Conservation (phyloP, 148 eudicot genomes). For the Rheum nobile region DNA sequence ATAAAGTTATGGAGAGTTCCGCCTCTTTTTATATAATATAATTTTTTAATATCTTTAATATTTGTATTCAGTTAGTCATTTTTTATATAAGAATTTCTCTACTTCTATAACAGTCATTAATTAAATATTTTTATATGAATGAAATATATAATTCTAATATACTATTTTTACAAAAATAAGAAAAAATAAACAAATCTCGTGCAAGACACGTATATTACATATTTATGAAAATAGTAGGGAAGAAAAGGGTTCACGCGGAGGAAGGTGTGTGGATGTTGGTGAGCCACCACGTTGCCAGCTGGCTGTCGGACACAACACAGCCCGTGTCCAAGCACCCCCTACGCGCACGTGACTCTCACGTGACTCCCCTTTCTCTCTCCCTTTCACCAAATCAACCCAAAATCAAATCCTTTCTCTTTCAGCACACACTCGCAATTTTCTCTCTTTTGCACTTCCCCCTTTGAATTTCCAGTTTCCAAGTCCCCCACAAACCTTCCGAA, state of each 20-base stretch:
- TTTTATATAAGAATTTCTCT: too few relatives aligned
- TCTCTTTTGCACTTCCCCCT: neutral
- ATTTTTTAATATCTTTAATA: too few relatives aligned
- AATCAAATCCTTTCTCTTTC: constrained; percentile 9
- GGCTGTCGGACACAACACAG: constrained; percentile 29
- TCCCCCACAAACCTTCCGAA: neutral
- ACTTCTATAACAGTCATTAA: too few relatives aligned
- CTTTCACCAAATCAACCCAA: constrained; percentile 9
- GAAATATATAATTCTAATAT: too few relatives aligned
- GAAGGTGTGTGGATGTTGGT: constrained; percentile 35
- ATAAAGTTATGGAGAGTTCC: too few relatives aligned
- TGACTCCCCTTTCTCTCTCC: constrained; percentile 6
- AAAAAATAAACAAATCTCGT: too few relatives aligned
- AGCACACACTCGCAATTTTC: constrained; percentile 6
- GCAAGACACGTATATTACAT: too few relatives aligned
- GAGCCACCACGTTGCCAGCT: constrained; percentile 42
- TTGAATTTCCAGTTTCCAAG: constrained; percentile 1
- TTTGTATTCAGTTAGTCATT: too few relatives aligned
- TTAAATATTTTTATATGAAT: too few relatives aligned
- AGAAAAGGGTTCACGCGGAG: constrained; percentile 17
- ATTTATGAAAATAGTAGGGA: neutral
- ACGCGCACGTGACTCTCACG: constrained; percentile 10
- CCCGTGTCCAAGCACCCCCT: constrained; percentile 4
- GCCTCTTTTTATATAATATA: too few relatives aligned
- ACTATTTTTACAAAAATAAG: too few relatives aligned